phyloP scores from a whole-genome alignment of 1,284 basidiomycete genomes.

The Thecaphora thlaspeos region DNA sequence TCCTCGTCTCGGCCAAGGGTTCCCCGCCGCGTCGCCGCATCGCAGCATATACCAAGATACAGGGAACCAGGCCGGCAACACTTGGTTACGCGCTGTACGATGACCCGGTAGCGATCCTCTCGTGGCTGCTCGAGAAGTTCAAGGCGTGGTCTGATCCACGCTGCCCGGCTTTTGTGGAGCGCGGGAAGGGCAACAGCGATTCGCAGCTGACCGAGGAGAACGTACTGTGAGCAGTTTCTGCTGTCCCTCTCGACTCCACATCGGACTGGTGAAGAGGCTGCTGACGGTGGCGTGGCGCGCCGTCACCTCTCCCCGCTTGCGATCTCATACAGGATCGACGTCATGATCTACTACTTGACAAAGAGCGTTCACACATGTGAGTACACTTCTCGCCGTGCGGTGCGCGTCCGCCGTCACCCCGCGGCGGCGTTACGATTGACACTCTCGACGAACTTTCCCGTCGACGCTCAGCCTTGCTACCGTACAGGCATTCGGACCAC shows the following conservation, averaged over 20 bases:
- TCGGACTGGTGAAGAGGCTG: too few relatives aligned
- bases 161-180: conserved; percentile 32
- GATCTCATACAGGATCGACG: conserved; percentile 7
- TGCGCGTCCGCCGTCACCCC: too few relatives aligned
- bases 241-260: background rate
- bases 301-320: background rate
- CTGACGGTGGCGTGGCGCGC: too few relatives aligned
- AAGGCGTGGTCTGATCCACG: conserved; percentile 43
- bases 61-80: conserved; percentile 18
- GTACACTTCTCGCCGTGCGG: too few relatives aligned
- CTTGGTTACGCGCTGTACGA: conserved; percentile 20
- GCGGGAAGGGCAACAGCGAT: conserved; percentile 2
- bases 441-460: too few relatives aligned
- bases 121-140: conserved; percentile 38
- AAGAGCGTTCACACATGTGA: conserved; percentile 29
- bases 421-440: too few relatives aligned
- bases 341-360: conserved; percentile 40
- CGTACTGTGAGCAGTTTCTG: conserved; percentile 14
- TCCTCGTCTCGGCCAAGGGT: too few relatives aligned
- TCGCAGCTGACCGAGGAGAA: conserved; percentile 35
- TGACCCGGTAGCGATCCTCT: conserved; percentile 22
- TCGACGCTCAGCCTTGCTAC: conserved; percentile 15
- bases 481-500: conserved; percentile 28
- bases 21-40: too few relatives aligned
- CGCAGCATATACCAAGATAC: conserved; percentile 10